A percentile compares a stretch with the other conserved stretches of the same genome.
Evolutionary conservation across 2,329 filamentous ascomycete genomes (phyloP).

Genomic region (Neobulgaria alba): DNA sequence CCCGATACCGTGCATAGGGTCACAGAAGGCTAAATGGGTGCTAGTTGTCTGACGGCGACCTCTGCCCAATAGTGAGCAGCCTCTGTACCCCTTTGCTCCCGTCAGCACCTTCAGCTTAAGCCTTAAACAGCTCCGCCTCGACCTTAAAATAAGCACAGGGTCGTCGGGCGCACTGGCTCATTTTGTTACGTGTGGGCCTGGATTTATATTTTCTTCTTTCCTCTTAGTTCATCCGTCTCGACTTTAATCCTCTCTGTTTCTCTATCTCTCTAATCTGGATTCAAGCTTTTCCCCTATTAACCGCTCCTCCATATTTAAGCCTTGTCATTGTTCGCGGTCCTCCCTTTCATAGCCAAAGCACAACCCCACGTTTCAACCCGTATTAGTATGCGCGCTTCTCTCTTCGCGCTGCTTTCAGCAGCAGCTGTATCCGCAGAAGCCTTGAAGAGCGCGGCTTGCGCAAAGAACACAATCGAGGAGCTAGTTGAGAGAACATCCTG

Average conservation of each 20-base stretch:
- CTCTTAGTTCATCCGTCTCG: background rate
- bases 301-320: background rate
- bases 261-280: background rate
- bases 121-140: background rate
- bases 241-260: background rate
- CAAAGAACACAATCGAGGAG: conserved; percentile 14
- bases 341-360: background rate
- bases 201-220: background rate
- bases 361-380: background rate
- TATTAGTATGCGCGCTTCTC: conserved; percentile 16
- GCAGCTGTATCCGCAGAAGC: conserved; percentile 16
- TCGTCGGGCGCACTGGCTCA: too few relatives aligned
- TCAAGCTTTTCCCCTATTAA: background rate
- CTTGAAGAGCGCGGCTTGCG: conserved; percentile 13
- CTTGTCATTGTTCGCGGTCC: background rate
- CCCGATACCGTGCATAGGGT: too few relatives aligned
- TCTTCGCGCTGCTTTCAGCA: conserved; percentile 15
- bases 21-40: too few relatives aligned
- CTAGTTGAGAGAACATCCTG: conserved; percentile 17
- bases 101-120: too few relatives aligned
- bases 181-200: too few relatives aligned
- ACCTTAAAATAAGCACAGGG: conserved; percentile 2
- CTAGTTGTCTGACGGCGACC: too few relatives aligned
- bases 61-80: too few relatives aligned
- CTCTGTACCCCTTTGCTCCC: too few relatives aligned